These are phyloP conservation scores for Pterocarpus macrocarpus DNA, from an alignment of 306 rosid species.

Conservation along the genomic window DNA sequence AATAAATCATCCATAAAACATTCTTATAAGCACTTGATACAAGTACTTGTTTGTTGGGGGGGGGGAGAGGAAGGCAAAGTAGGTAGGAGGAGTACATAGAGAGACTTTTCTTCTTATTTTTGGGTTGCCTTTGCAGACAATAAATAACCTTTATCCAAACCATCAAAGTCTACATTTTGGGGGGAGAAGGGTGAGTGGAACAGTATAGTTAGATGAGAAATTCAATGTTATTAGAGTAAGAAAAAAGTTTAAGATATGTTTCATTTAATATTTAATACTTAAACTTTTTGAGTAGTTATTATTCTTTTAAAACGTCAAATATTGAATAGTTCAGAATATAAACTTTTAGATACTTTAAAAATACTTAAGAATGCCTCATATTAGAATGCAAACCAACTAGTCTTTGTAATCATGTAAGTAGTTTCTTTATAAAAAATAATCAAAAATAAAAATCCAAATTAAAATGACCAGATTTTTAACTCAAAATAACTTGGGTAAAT, in stretches of 20 bases:
- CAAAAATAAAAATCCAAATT: not conserved
- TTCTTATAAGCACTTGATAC: not conserved
- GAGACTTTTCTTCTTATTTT: slow-evolving; percentile 17
- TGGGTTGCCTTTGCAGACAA: slow-evolving; percentile 15
- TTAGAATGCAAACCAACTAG: too few relatives aligned
- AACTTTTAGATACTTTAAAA: too few relatives aligned
- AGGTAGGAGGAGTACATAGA: slow-evolving; percentile 26
- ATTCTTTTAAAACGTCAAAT: too few relatives aligned
- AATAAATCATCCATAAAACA: not conserved
- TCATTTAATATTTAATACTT: too few relatives aligned
- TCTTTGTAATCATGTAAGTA: not conserved
- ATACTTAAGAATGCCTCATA: too few relatives aligned
- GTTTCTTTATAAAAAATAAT: not conserved
- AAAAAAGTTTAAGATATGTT: not conserved
- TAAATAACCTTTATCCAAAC: not conserved
- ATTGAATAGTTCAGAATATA: too few relatives aligned
- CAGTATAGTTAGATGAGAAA: not conserved
- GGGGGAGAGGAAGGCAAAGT: not conserved
- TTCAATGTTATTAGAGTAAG: not conserved
- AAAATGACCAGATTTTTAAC: not conserved
- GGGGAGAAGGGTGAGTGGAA: not conserved
- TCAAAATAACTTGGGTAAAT: not conserved
- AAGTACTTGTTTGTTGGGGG: not conserved
- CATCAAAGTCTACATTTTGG: not conserved
- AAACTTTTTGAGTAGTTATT: too few relatives aligned